Evolutionary conservation across 768 basidiomycete genomes (phyloP).

Genomic region (Porphyrellus cyaneotinctus): DNA sequence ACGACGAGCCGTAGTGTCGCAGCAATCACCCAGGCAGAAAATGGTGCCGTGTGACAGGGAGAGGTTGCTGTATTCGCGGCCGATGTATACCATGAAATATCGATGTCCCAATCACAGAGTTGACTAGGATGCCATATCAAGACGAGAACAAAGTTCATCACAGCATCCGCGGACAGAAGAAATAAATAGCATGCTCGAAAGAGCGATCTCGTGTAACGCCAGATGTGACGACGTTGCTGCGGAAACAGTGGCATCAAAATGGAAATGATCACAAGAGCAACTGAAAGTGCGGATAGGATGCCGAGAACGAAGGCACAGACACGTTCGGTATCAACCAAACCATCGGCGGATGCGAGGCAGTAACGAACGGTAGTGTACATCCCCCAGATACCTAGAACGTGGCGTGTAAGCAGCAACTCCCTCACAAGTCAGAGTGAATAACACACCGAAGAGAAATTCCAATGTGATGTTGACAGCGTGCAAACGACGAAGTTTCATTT

Average conservation of each 20-base stretch:
- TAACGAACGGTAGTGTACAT: constrained; percentile 63
- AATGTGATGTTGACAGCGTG: constrained; percentile 27
- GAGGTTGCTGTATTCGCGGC: constrained; percentile 20
- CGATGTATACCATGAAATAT: constrained; percentile 57
- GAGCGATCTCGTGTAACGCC: constrained; percentile 12
- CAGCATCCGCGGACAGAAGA: constrained; percentile 48
- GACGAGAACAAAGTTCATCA: constrained; percentile 53
- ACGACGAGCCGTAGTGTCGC: constrained; percentile 50
- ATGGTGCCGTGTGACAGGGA: constrained; percentile 24
- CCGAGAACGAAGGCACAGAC: constrained; percentile 30
- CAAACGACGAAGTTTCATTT: constrained; percentile 34
- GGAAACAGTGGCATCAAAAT: constrained; percentile 37
- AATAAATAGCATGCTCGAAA: constrained; percentile 44
- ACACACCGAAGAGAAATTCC: constrained; percentile 37
- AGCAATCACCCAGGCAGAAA: constrained; percentile 53
- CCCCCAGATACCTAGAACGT: constrained; percentile 49
- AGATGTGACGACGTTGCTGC: constrained; percentile 18
- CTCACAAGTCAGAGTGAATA: constrained; percentile 1
- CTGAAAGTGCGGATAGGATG: constrained; percentile 19
- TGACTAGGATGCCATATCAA: constrained; percentile 47
- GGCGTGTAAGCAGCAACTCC: not conserved
- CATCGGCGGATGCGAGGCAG: constrained; percentile 52
- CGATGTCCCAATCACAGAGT: constrained; percentile 63
- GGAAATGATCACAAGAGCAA: constrained; percentile 33
- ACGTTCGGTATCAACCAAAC: constrained; percentile 40